Evolutionary conservation across 176 grass and related monocot species (phyloP), one percentile per base, ranked within the genome.

Genomic region (Otatea glauca): DNA sequence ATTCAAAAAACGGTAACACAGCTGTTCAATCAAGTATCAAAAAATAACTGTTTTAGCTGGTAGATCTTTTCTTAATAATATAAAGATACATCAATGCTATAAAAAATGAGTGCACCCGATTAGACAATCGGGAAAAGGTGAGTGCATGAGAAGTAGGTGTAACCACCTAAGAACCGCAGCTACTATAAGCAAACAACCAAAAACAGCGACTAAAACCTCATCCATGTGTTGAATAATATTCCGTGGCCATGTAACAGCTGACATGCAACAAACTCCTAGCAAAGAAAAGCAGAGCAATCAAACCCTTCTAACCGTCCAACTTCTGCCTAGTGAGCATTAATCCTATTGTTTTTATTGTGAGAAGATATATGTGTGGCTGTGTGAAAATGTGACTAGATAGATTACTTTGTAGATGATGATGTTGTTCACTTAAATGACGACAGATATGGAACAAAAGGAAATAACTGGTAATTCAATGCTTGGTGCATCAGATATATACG

Each of bases 361-460:
- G 4, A 48, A 65, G 24, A 78, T 65, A 15, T 65, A 34, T 48
- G 59, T 65, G 24, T 34, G 23, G 41, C 20, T 66, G 59, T 68
- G 78, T 37, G 20, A 42, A 69, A 70, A 68, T 70, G 47, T 56
- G 35, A 70, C 38, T 58, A 81, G 48, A 81, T 49, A 69, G 13
- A 69, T 42, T 39, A 69, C 35, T 81, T 70, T 70, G 67, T 41
- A 21, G 55, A 61, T 70, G 24, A 20, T 37, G 17, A 44, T 48
- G 56, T 62, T 77, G 34, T 37, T 39, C 4, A 70, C 76, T 77
- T 41, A 49, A 62, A 59, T 75, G 21, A 87, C 60, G 61, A 75
- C 70, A 75, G 34, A 23, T 5, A 64, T 25, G 18, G 18, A 8
- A 37, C 23, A 3, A 49, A 38, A 4, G 42, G 21, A 13, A 14